phyloP scores from a whole-genome alignment of 345 rosid genomes.

The Punica granatum region DNA sequence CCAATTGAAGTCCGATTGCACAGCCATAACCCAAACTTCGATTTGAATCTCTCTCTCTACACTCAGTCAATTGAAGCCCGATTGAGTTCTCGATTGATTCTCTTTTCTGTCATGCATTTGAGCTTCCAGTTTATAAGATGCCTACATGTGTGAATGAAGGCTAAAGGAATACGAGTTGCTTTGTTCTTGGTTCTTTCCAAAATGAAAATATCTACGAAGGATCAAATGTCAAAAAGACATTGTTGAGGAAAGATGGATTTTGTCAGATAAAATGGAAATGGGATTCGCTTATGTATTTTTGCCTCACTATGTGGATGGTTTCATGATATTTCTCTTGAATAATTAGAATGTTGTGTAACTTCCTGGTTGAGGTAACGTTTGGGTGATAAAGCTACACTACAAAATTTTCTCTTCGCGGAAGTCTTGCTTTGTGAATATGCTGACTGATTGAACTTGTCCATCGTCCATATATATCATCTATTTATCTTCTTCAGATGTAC shows the following conservation, averaged over 20 bases:
- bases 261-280: background rate
- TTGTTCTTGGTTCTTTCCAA: background rate
- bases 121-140: too few species aligned
- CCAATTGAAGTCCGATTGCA: too few species aligned
- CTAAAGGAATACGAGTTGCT: background rate
- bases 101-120: too few species aligned
- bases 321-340: background rate
- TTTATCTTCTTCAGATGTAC: background rate
- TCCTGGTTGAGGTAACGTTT: too few species aligned
- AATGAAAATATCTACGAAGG: too few species aligned
- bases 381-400: too few species aligned
- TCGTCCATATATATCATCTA: background rate
- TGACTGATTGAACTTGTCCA: background rate
- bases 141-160: too few species aligned
- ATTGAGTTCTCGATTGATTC: too few species aligned
- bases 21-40: too few species aligned
- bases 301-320: background rate
- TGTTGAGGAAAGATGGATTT: background rate
- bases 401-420: too few species aligned
- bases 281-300: background rate
- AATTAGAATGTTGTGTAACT: background rate
- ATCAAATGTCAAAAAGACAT: background rate
- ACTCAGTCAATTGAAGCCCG: too few species aligned
- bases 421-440: background rate
- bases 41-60: too few species aligned